Evolutionary conservation across 2,329 filamentous ascomycete genomes (phyloP).

Genomic region (Cryphonectria radicalis): DNA sequence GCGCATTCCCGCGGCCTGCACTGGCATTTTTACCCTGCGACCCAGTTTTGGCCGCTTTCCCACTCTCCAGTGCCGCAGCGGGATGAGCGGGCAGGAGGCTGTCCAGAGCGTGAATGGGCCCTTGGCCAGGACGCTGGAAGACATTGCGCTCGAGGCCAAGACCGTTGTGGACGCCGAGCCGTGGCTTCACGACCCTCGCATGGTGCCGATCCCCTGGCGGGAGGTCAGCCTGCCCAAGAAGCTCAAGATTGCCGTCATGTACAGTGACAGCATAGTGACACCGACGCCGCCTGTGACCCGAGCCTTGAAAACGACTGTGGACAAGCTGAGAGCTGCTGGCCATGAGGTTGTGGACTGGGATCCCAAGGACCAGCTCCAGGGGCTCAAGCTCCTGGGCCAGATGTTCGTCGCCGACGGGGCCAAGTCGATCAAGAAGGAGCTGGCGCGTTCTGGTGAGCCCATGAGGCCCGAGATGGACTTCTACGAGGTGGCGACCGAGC

Average conservation of each 20-base stretch:
- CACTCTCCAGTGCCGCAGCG: constrained; percentile 55
- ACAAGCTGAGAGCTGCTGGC: constrained; percentile 48
- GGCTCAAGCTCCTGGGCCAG: constrained; percentile 43
- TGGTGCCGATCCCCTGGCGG: constrained; percentile 63
- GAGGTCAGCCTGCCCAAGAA: constrained; percentile 39
- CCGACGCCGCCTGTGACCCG: constrained; percentile 69
- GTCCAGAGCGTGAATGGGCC: constrained; percentile 68
- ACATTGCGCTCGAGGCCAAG: constrained; percentile 59
- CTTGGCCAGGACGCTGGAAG: constrained; percentile 58
- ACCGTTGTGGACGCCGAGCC: constrained; percentile 55
- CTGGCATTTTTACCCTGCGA: constrained; percentile 60
- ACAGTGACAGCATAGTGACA: constrained; percentile 65
- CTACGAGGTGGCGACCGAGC: constrained; percentile 41
- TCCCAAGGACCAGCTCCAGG: constrained; percentile 46
- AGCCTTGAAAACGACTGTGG: constrained; percentile 53
- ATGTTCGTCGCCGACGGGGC: constrained; percentile 57
- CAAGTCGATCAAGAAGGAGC: constrained; percentile 43
- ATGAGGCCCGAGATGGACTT: constrained; percentile 44
- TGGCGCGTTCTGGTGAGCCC: constrained; percentile 49
- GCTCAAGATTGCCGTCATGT: constrained; percentile 64
- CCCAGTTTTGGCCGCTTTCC: constrained; percentile 65
- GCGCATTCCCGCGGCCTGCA: constrained; percentile 58
- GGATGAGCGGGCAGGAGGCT: constrained; percentile 67
- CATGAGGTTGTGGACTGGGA: constrained; percentile 59
- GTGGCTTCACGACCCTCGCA: constrained; percentile 61